Conservation (phyloP, 2,329 filamentous ascomycete genomes). For the Exophiala bonariae region DNA sequence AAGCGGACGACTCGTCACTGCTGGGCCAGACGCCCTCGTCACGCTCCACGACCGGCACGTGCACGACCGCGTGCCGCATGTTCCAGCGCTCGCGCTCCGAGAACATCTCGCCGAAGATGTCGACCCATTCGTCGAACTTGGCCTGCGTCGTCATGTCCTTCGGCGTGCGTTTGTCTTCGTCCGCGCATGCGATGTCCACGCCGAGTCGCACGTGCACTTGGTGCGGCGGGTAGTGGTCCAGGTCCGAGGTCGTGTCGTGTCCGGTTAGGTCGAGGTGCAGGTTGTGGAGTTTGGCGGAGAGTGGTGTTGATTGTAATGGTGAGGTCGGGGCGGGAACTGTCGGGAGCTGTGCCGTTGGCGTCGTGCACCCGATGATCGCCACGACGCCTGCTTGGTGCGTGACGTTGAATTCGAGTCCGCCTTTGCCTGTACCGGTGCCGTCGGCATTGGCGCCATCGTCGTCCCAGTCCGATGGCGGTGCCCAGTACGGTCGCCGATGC, state of each 20-base stretch:
- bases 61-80: constrained; percentile 46
- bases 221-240: constrained; percentile 6
- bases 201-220: constrained; percentile 42
- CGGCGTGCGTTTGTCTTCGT: constrained; percentile 53
- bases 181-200: constrained; percentile 63
- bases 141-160: constrained; percentile 47
- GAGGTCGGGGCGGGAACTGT: too few relatives aligned
- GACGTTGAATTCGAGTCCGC: constrained; percentile 62
- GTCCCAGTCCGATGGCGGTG: constrained; percentile 37
- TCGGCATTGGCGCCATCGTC: neutral
- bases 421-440: constrained; percentile 2
- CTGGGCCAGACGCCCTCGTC: constrained; percentile 23
- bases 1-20: constrained; percentile 11
- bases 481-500: constrained; percentile 54
- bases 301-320: constrained; percentile 9
- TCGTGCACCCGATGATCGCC: constrained; percentile 53
- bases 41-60: constrained; percentile 38
- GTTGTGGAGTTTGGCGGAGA: constrained; percentile 4
- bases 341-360: constrained; percentile 24
- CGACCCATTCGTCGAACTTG: constrained; percentile 58
- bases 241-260: constrained; percentile 17
- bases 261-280: constrained; percentile 11
- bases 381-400: constrained; percentile 65
- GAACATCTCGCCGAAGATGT: constrained; percentile 62
- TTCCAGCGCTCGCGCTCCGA: constrained; percentile 54